Percentiles rank a stretch among this genome's conserved stretches.
phyloP scores from a whole-genome alignment of 2,329 filamentous ascomycete species.

The Thelonectria olida region DNA sequence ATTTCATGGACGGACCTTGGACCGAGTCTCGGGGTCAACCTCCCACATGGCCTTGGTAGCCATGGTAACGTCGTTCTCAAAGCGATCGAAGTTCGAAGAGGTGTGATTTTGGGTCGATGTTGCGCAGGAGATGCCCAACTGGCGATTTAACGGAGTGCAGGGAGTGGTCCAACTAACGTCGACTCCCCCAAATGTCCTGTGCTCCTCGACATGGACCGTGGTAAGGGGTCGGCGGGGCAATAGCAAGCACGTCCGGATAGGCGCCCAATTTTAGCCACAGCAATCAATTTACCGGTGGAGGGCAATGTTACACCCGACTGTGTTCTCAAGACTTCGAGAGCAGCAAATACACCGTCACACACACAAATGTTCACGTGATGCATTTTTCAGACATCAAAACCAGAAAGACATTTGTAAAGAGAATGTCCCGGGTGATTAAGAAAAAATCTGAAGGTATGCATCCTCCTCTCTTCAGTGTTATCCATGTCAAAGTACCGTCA shows the following conservation, averaged over 20 bases:
- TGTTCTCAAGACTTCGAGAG: no score
- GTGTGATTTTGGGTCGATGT: constrained; percentile 8
- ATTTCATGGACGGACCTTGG: constrained; percentile 73
- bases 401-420: no score
- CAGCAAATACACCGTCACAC: neutral
- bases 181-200: constrained; percentile 11
- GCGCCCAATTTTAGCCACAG: constrained; percentile 7
- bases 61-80: constrained; percentile 50
- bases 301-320: neutral
- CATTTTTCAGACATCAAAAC: neutral
- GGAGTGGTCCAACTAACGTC: constrained; percentile 30
- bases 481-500: neutral
- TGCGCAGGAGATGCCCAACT: constrained; percentile 30
- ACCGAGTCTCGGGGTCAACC: constrained; percentile 95
- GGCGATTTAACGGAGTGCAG: constrained; percentile 27
- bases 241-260: constrained; percentile 2
- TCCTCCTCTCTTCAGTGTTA: neutral
- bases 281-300: neutral
- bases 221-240: constrained; percentile 31
- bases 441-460: no score
- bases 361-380: no score
- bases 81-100: constrained; percentile 13
- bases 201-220: constrained; percentile 10
- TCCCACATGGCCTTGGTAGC: constrained; percentile 92
- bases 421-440: no score